Evolutionary conservation across 2,329 filamentous ascomycete species (phyloP), one percentile per base, ranked within the genome.

Genomic region (Reticulascus tulasneorum): DNA sequence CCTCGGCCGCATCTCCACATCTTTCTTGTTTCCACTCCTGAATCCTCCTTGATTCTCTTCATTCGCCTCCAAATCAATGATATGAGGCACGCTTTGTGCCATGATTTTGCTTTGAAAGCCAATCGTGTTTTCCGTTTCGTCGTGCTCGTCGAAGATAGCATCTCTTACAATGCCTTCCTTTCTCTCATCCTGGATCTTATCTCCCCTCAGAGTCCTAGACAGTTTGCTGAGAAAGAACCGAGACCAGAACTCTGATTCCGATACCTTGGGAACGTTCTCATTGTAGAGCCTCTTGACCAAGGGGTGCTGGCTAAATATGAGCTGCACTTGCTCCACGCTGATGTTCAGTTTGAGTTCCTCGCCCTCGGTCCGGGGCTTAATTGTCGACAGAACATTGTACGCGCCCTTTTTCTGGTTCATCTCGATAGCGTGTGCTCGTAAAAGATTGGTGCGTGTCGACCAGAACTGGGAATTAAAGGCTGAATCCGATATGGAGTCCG

Each of bases 401-500:
- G 88, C 81, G 6, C 91, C 93, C 47, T 86, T 84, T 49, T 82
- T 84, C 65, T 98, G 94, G 40, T 79, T 81, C 37, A 77, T 81
- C 61, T 97, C 89, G 29, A 95, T 93, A 2, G 89, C 90, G 63
- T 96, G 86, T 0, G 91, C 85, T 10, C 93, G 84, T 20, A 98
- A 73, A 21, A 96, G 69, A 56, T 88, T 88, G 29, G 90, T 77
- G 29, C 94, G 77, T 3, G 88, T 87, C 2, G 88, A 87, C 93
- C 93, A 98, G 64, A 98, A 98, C 58, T 96, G 91, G 2, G 80
- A 72, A 48, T 91, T 89, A 59, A 97, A 95, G 28, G 89, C 83
- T 2, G 77, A 77, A 19, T 84, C 79, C 0, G 84, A 83, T 43
- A 97, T 83, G 3, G 84, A 82, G 7, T 91, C 84, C 1, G 91